A percentile compares a stretch with the other conserved stretches of the same genome.
These are phyloP conservation scores for Somion occarium DNA, from an alignment of 1,284 basidiomycete species.

Conservation along the genomic window DNA sequence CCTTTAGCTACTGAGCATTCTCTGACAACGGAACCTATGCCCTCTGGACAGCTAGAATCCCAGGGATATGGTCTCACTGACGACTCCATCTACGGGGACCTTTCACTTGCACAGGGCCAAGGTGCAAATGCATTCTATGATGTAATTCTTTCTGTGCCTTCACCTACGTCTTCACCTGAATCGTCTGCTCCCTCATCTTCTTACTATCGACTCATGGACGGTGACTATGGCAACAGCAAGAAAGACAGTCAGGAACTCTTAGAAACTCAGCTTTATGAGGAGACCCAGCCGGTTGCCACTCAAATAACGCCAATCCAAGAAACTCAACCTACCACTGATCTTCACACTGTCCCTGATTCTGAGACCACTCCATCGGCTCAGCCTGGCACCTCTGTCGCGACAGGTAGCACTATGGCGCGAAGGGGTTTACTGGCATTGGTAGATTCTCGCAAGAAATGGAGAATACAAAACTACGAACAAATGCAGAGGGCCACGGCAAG, in stretches of 20 bases:
- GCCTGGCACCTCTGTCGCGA: not conserved
- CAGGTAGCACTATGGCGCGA: not conserved
- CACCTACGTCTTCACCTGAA: not conserved
- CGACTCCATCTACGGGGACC: not conserved
- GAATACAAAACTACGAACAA: conserved; percentile 4
- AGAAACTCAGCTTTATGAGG: not conserved
- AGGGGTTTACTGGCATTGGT: conserved; percentile 9
- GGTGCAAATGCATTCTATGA: not conserved
- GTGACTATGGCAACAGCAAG: not conserved
- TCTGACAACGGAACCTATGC: not conserved
- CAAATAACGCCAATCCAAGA: not conserved
- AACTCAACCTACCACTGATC: conserved; percentile 15
- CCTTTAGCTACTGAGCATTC: not conserved
- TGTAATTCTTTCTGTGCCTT: not conserved
- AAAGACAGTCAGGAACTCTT: not conserved
- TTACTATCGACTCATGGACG: conserved; percentile 15
- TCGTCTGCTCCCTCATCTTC: conserved; percentile 20
- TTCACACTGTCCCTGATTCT: not conserved
- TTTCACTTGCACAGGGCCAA: not conserved
- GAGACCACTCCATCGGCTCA: not conserved
- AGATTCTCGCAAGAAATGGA: conserved; percentile 10
- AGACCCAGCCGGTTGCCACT: not conserved
- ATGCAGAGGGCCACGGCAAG: not conserved
- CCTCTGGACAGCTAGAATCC: conserved; percentile 8
- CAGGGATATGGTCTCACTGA: conserved; percentile 1